These are phyloP conservation scores for Penicillium olsonii DNA, from an alignment of 2,329 filamentous ascomycete species.

Conservation along the genomic window DNA sequence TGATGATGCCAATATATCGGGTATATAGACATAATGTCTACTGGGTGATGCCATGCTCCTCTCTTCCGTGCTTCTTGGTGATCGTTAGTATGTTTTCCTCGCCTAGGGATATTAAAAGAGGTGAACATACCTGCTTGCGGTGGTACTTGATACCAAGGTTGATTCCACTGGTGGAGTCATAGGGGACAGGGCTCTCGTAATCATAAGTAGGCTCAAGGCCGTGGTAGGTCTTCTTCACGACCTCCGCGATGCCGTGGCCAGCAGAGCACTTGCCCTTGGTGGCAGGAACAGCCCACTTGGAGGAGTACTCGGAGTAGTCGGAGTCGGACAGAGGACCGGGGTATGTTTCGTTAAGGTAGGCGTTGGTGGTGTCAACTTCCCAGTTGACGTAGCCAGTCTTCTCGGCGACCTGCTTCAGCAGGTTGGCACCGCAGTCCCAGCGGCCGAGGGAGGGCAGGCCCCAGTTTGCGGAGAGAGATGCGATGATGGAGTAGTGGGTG, in stretches of 20 bases:
- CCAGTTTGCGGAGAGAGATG: slow-evolving; percentile 72
- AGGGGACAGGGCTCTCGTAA: slow-evolving; percentile 38
- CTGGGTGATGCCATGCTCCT: slow-evolving; percentile 14
- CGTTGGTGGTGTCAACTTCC: slow-evolving; percentile 40
- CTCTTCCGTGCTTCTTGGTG: slow-evolving; percentile 18
- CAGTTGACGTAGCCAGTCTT: slow-evolving; percentile 59
- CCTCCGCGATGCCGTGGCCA: slow-evolving; percentile 36
- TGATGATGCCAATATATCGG: too few relatives aligned
- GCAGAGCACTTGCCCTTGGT: slow-evolving; percentile 34
- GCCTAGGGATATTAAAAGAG: not conserved
- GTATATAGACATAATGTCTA: not conserved
- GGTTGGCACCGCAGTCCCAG: slow-evolving; percentile 72
- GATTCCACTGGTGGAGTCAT: slow-evolving; percentile 26
- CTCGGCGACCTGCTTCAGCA: slow-evolving; percentile 63
- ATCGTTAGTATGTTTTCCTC: slow-evolving; percentile 1
- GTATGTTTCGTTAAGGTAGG: slow-evolving; percentile 58
- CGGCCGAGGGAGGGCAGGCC: slow-evolving; percentile 68
- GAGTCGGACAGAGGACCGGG: slow-evolving; percentile 46
- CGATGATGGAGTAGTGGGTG: slow-evolving; percentile 70
- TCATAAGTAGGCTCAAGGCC: slow-evolving; percentile 33
- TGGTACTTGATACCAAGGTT: slow-evolving; percentile 28
- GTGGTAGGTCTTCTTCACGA: slow-evolving; percentile 36
- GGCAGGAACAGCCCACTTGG: slow-evolving; percentile 33
- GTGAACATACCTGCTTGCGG: slow-evolving; percentile 16
- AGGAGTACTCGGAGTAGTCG: slow-evolving; percentile 28